Evolutionary conservation across 2,329 filamentous ascomycete species (phyloP).

Genomic region (Hypoxylon rubiginosum): DNA sequence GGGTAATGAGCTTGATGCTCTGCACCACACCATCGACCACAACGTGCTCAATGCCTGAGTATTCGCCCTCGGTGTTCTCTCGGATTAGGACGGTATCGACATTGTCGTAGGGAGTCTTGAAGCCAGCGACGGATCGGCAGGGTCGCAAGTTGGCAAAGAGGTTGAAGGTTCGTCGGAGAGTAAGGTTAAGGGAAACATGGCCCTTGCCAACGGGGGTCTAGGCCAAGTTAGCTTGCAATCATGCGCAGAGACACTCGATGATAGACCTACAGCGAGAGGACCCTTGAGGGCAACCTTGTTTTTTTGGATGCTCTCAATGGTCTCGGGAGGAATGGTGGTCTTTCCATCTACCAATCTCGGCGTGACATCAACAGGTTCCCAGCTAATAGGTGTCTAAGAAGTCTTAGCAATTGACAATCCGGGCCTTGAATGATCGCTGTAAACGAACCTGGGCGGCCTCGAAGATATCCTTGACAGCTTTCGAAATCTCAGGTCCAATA

Average conservation of each 20-base stretch:
- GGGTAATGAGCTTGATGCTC: conserved; percentile 99
- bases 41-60: conserved; percentile 98
- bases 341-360: conserved; percentile 94
- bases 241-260: conserved; percentile 13
- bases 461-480: conserved; percentile 99
- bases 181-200: conserved; percentile 98
- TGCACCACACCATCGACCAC: conserved; percentile 98
- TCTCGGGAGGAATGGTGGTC: conserved; percentile 92
- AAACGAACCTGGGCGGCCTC: conserved; percentile 85
- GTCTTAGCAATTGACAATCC: conserved; percentile 27
- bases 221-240: conserved; percentile 33
- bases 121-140: conserved; percentile 95
- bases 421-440: conserved; percentile 20
- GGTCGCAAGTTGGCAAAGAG: conserved; percentile 99
- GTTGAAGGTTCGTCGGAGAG: conserved; percentile 98
- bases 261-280: conserved; percentile 83
- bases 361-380: conserved; percentile 97
- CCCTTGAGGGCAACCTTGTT: conserved; percentile 99
- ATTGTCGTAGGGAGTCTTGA: conserved; percentile 97
- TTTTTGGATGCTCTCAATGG: conserved; percentile 91
- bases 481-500: conserved; percentile 97
- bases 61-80: conserved; percentile 99
- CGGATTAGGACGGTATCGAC: conserved; percentile 98
- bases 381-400: conserved; percentile 85
- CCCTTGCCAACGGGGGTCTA: conserved; percentile 97